Conservation (phyloP, 2,329 filamentous ascomycete species). For the Epichloe bromicola region DNA sequence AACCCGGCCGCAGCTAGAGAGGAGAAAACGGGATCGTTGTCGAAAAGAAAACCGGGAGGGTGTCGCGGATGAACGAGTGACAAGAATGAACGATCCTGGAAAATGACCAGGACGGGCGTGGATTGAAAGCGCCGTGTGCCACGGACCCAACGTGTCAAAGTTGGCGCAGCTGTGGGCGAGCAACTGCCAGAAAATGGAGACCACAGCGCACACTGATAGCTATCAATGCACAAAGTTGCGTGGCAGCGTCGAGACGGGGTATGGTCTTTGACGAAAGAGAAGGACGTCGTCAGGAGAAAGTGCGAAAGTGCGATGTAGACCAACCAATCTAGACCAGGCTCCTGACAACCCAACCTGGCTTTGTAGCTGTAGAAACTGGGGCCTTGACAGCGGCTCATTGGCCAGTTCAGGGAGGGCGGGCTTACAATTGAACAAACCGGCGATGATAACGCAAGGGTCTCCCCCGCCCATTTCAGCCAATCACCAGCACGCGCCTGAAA, state of each 20-base stretch:
- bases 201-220: not conserved
- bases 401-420: not conserved
- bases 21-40: not conserved
- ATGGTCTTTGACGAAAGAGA: not conserved
- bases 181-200: not conserved
- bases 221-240: constrained; percentile 1
- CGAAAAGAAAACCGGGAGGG: not conserved
- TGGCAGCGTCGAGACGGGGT: not conserved
- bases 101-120: not conserved
- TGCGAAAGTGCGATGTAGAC: not conserved
- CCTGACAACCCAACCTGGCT: no score
- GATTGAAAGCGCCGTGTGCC: not conserved
- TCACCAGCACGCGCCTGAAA: not conserved
- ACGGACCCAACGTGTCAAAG: constrained; percentile 1
- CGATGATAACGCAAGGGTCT: not conserved
- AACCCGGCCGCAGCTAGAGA: not conserved
- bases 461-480: not conserved
- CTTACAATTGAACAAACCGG: not conserved
- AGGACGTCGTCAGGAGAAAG: not conserved
- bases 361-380: not conserved
- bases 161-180: not conserved
- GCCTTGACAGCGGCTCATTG: not conserved
- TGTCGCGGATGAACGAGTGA: constrained; percentile 3
- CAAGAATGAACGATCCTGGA: not conserved
- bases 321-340: not conserved